Base-by-base conservation (phyloP, 192 early-diverging fungal species). In the Coemansia biformis region DNA sequence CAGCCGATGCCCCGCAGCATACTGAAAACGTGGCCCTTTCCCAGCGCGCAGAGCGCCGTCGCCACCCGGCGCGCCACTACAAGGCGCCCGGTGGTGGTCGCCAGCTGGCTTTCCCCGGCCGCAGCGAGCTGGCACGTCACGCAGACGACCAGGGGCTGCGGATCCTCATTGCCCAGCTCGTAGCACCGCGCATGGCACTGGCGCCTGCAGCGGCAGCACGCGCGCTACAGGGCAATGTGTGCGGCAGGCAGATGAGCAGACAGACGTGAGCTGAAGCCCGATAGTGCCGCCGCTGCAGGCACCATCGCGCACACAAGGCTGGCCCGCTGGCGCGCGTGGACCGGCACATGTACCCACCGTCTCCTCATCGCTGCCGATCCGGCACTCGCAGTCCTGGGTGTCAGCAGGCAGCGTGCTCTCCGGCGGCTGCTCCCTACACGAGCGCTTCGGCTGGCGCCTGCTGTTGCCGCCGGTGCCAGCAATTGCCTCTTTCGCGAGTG, bases 121-220 rank as follows among this genome's bases (percentile, higher is more conserved):
- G 39, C 39, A n/a, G 19, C 18, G 12, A 51, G 16, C 19, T 50
- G 55, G 41, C 68, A 72, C 28, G 18, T 46, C n/a, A 64, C 24
- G 19, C 68, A 72, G 12, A 45, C 21, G 9, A 33, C 4, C 19
- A n/a, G 35, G 2, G 50, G 45, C 18, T 35, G 28, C 24, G 21
- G 21, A 4, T 23, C 21, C 7, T 28, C 29, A 11, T 42, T 41
- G 10, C 43, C 41, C 4, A 51, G 33, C 33, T 29, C 57, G 37
- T 63, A 73, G 29, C 69, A 73, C 9, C 21, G 19, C 14, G 16
- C 26, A 21, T 65, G 69, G 34, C 47, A 52, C 39, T 38, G 44
- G 26, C 62, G 69, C 37, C 36, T 38, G 61, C 68, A 72, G 26
- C 43, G 46, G 11, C 22, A 48, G 38, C 68, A 72, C 7, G 33